phyloP scores from a whole-genome alignment of 768 basidiomycete species.

The Russula griseocarnosa region DNA sequence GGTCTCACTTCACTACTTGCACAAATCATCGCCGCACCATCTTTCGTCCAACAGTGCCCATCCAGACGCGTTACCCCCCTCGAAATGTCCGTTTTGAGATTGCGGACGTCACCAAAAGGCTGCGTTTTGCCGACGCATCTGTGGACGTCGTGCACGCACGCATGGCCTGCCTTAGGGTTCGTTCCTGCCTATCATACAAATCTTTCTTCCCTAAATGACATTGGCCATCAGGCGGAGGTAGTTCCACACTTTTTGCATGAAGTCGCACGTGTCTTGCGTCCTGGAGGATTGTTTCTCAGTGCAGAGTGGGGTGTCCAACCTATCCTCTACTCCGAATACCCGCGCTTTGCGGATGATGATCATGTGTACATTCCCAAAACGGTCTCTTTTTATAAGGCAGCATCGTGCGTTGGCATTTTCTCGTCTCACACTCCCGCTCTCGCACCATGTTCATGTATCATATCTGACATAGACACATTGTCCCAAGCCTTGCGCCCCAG shows the following conservation, averaged over 20 bases:
- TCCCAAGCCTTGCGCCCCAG: constrained; percentile 16
- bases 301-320: constrained; percentile 54
- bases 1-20: background rate
- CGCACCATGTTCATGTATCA: background rate
- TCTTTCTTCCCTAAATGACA: constrained; percentile 14
- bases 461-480: background rate
- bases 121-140: constrained; percentile 49
- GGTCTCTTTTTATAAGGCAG: constrained; percentile 12
- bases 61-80: constrained; percentile 59
- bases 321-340: constrained; percentile 25
- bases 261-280: constrained; percentile 58
- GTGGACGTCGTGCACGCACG: constrained; percentile 70
- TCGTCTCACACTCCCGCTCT: background rate
- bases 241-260: constrained; percentile 54
- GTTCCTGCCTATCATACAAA: constrained; percentile 31
- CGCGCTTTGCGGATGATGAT: background rate
- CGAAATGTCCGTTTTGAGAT: constrained; percentile 64
- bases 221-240: constrained; percentile 47
- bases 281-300: constrained; percentile 67
- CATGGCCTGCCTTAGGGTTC: constrained; percentile 54
- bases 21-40: background rate
- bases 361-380: constrained; percentile 17
- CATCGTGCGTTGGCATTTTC: constrained; percentile 10
- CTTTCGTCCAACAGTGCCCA: constrained; percentile 50
- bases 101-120: constrained; percentile 49